phyloP scores from a whole-genome alignment of 257 asterid species.

The Ehretia macrophylla region DNA sequence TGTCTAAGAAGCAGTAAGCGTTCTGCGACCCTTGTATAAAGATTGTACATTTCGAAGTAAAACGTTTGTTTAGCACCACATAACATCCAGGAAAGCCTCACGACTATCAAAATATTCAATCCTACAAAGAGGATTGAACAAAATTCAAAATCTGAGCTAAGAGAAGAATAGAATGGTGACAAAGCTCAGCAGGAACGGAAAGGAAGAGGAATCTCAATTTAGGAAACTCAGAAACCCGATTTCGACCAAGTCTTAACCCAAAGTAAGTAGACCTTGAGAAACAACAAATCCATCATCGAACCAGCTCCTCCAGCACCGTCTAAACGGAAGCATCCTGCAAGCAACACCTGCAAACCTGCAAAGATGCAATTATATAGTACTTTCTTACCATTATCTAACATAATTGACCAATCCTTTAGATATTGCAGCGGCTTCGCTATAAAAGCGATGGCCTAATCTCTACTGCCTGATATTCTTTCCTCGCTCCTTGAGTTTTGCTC shows the following conservation, averaged over 20 bases:
- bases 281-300: conserved; percentile 35
- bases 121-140: not conserved
- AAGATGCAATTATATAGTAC: conserved; percentile 63
- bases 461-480: conserved; percentile 66
- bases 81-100: not conserved
- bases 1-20: no score
- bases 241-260: conserved; percentile 28
- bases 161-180: not conserved
- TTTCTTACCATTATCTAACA: conserved; percentile 46
- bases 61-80: not conserved
- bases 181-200: not conserved
- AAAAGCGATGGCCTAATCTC: conserved; percentile 42
- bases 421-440: conserved; percentile 32
- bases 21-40: no score
- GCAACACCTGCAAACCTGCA: conserved; percentile 95
- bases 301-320: conserved; percentile 53
- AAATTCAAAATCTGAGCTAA: not conserved
- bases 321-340: conserved; percentile 40
- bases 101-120: conserved; percentile 18
- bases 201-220: conserved; percentile 3
- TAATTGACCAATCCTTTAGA: conserved; percentile 44
- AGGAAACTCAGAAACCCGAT: conserved; percentile 13
- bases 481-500: conserved; percentile 50
- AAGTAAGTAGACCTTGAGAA: conserved; percentile 13
- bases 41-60: not conserved